phyloP scores from a whole-genome alignment of 2,329 filamentous ascomycete genomes.

The Colletotrichum melonis region DNA sequence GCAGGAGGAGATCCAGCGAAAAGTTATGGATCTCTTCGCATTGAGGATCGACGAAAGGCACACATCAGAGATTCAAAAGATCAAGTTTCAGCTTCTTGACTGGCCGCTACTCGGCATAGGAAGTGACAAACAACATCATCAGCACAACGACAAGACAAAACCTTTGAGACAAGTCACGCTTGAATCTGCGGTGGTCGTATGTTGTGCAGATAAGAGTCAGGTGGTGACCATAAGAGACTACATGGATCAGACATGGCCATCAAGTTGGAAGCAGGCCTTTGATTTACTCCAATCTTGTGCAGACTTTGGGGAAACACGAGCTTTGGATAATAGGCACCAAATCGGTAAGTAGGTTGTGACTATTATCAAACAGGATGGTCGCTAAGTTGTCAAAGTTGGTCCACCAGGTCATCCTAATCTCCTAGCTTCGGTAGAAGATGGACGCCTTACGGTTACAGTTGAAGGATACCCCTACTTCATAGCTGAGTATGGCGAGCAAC shows the following conservation, averaged over 20 bases:
- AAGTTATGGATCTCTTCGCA: too few relatives aligned
- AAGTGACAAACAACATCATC: too few relatives aligned
- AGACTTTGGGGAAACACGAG: too few relatives aligned
- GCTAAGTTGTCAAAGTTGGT: too few relatives aligned
- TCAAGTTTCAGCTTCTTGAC: neutral
- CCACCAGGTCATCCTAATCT: too few relatives aligned
- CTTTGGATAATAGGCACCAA: too few relatives aligned
- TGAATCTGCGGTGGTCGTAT: neutral
- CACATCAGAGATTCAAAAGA: neutral
- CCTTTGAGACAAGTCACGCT: neutral
- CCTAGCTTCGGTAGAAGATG: neutral
- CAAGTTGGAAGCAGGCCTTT: neutral
- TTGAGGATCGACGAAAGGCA: fast-evolving
- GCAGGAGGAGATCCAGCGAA: too few relatives aligned
- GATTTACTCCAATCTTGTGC: too few relatives aligned
- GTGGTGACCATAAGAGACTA: neutral
- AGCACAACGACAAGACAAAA: too few relatives aligned
- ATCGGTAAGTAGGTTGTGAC: too few relatives aligned
- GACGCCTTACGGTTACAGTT: neutral
- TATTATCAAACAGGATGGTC: too few relatives aligned
- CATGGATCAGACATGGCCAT: neutral
- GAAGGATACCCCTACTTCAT: neutral
- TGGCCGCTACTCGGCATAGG: neutral
- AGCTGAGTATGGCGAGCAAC: neutral
- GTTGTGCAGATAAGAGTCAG: neutral